Evolutionary conservation across 371 early-diverging fungal species (phyloP), one percentile per base, ranked within the genome.

Genomic region (Mortierella sp.): DNA sequence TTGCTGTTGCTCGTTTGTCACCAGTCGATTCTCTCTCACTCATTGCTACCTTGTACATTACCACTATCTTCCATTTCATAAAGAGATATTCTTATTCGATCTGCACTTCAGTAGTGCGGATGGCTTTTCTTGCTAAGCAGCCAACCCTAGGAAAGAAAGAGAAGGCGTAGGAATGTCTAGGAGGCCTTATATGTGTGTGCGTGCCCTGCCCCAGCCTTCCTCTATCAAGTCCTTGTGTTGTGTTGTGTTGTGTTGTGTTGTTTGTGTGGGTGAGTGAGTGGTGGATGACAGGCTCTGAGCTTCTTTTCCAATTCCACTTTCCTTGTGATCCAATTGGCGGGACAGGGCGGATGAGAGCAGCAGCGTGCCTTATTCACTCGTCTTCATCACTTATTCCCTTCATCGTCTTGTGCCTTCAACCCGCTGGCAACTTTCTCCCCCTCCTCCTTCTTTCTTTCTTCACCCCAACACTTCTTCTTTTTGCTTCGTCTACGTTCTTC

Each of bases 301-400:
- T 71, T 48, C 48, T 71, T 71, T 4, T 46, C 44, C 44, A 43
- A 70, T 44, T 70, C 35, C 63, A 35, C 21, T 72, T 35, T 27
- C 29, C 44, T 5, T 58, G 58, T 27, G 60, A 60, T 74, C 44
- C 43, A n/a, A 74, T 74, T 74, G 74, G 74, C 74, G 21, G 5
- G 68, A 44, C 43, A 60, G 27, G 55, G 41, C 49, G 56, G 54
- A 54, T 51, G 74, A 41, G 55, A 74, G 55, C 63, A 51, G 35
- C 41, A 71, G 72, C 72, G 60, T 46, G 24, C 63, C 21, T 32
- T 56, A 70, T 29, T 55, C 70, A 12, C 24, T 38, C 27, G 12
- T 35, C 35, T 63, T 35, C 63, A 35, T 35, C 63, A 7, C 58
- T 55, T 4, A 21, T 51, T 2, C n/a, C 14, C 27, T 60, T 32